These are phyloP conservation scores for Nicotiana rustica DNA, from an alignment of 305 asterid genomes.

Conservation along the genomic window DNA sequence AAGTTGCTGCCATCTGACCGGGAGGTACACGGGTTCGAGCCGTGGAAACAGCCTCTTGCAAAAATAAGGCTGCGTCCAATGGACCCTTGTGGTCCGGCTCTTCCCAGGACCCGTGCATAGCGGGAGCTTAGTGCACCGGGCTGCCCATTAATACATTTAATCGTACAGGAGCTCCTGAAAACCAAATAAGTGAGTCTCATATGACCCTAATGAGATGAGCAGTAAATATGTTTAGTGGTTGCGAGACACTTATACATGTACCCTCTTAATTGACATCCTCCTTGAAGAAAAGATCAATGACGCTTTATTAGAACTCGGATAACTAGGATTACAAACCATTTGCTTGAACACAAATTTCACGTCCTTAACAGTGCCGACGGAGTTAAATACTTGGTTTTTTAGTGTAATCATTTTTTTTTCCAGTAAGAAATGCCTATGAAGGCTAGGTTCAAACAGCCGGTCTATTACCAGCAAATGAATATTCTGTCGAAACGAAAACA, in stretches of 20 bases:
- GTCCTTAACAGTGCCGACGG: background rate
- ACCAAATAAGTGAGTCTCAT: background rate
- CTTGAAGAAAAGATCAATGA: background rate
- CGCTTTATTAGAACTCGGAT: background rate
- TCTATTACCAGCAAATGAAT: background rate
- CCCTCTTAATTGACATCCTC: background rate
- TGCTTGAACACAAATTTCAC: background rate
- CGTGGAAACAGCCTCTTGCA: too few species aligned
- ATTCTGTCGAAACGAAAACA: background rate
- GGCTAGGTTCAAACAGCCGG: background rate
- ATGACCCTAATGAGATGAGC: background rate
- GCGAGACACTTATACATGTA: constrained; percentile 26
- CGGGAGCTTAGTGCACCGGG: too few species aligned
- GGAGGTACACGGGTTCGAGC: too few species aligned
- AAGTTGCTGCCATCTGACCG: too few species aligned
- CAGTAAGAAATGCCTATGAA: background rate
- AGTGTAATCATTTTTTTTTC: background rate
- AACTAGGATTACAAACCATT: background rate
- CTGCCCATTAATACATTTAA: background rate
- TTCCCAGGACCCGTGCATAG: too few species aligned
- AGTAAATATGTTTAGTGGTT: background rate
- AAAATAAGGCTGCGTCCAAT: too few species aligned
- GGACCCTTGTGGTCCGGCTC: too few species aligned
- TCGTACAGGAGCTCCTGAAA: background rate
- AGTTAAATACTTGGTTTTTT: background rate